phyloP scores from a whole-genome alignment of 345 rosid genomes.

The Salix purpurea region DNA sequence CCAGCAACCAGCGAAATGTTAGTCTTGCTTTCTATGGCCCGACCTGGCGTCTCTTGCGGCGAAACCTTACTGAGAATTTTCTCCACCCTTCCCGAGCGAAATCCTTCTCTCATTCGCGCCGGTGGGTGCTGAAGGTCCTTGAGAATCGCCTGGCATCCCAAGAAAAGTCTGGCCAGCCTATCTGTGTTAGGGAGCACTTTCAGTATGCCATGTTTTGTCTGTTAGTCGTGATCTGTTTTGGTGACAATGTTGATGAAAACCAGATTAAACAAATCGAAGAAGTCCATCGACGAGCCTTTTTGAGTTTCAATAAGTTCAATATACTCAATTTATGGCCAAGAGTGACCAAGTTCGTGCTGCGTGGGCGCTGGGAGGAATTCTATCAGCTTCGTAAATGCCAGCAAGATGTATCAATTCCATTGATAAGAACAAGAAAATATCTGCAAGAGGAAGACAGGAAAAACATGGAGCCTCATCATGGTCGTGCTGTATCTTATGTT shows the following conservation, averaged over 20 bases:
- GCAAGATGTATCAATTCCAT: background rate
- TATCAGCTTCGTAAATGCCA: background rate
- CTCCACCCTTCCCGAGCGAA: background rate
- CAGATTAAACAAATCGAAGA: background rate
- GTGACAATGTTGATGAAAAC: background rate
- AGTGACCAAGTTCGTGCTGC: background rate
- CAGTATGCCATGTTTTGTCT: constrained; percentile 8
- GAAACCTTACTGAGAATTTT: background rate
- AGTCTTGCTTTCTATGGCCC: constrained; percentile 1
- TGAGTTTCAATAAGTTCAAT: background rate
- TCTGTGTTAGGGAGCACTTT: background rate
- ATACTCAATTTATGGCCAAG: constrained; percentile 5
- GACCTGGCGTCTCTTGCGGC: constrained; percentile 1
- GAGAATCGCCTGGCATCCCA: background rate
- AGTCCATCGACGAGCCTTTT: background rate
- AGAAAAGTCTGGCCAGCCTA: background rate
- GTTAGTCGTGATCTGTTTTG: background rate
- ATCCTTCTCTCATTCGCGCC: background rate
- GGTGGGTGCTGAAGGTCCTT: constrained; percentile 1
- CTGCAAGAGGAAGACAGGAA: background rate
- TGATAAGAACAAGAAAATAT: background rate
- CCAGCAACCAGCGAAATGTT: background rate
- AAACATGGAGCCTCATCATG: background rate
- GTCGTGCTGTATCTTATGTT: background rate
- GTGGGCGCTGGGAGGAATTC: constrained; percentile 2